Evolutionary conservation across 2,329 filamentous ascomycete genomes (phyloP).

Genomic region (Botrytis cinerea): DNA sequence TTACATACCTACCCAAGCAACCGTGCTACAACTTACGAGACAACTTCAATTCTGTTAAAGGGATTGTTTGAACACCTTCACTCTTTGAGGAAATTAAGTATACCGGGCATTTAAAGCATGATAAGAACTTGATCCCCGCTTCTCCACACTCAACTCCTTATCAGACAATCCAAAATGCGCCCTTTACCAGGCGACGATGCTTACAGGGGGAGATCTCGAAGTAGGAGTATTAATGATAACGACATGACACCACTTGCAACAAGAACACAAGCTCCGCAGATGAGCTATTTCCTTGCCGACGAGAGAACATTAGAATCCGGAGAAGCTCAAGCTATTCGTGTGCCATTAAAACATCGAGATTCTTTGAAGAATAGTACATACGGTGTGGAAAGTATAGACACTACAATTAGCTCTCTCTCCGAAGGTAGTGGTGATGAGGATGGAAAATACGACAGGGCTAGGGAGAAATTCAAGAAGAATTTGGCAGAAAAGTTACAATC

Average conservation of each 20-base stretch:
- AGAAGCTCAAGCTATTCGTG: conserved; percentile 40
- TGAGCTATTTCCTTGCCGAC: conserved; percentile 55
- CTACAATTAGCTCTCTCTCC: conserved; percentile 40
- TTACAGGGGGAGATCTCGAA: conserved; percentile 44
- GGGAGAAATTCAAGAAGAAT: conserved; percentile 39
- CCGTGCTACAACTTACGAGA: conserved; percentile 2
- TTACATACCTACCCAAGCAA: background rate
- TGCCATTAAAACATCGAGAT: conserved; percentile 41
- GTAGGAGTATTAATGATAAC: conserved; percentile 44
- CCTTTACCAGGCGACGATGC: conserved; percentile 50
- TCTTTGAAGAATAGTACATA: conserved; percentile 42
- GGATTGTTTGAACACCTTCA: conserved; percentile 9
- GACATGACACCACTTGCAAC: conserved; percentile 43
- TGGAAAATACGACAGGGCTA: conserved; percentile 32
- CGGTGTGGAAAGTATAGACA: conserved; percentile 42
- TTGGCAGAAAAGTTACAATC: conserved; percentile 29
- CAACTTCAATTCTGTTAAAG: conserved; percentile 10
- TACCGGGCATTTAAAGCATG: conserved; percentile 24
- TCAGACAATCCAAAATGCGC: conserved; percentile 44
- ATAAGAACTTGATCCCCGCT: conserved; percentile 26
- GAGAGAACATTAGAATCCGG: conserved; percentile 51
- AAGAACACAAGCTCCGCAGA: conserved; percentile 45
- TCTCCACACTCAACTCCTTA: conserved; percentile 7
- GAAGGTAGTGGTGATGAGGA: conserved; percentile 39
- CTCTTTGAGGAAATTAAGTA: background rate